Evolutionary conservation across 2,329 filamentous ascomycete genomes (phyloP).

Genomic region (Bretziella fagacearum): DNA sequence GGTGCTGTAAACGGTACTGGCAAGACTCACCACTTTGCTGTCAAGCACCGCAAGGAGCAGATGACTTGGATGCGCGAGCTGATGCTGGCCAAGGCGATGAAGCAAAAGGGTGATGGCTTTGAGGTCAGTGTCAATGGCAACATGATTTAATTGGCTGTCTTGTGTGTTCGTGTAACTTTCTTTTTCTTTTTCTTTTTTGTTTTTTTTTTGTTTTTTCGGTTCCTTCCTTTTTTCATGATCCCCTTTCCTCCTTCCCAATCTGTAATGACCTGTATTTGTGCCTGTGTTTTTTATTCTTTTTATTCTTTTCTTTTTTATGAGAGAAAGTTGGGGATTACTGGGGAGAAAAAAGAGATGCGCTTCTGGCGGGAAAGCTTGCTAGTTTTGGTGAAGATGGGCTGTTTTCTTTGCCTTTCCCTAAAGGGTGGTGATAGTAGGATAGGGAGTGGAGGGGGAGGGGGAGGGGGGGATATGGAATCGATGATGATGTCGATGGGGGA

Average conservation of each 20-base stretch:
- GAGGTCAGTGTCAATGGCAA: constrained; percentile 69
- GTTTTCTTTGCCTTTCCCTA: no score
- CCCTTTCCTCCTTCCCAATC: constrained; percentile 12
- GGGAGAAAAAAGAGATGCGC: no score
- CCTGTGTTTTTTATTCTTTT: constrained; percentile 16
- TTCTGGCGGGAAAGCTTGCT: no score
- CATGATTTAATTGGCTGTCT: constrained; percentile 37
- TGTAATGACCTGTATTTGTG: constrained; percentile 11
- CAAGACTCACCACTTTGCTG: constrained; percentile 90
- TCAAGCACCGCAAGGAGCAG: constrained; percentile 68
- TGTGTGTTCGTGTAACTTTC: constrained; percentile 8
- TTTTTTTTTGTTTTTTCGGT: constrained; percentile 4
- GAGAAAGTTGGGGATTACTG: no score
- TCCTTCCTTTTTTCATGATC: not conserved
- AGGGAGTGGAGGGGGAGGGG: no score
- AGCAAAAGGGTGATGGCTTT: constrained; percentile 68
- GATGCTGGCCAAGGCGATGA: constrained; percentile 76
- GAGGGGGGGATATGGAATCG: no score
- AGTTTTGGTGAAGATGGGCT: no score
- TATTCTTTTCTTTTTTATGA: not conserved
- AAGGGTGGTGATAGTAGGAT: no score
- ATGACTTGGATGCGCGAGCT: constrained; percentile 96
- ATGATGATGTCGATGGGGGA: no score
- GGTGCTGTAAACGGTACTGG: constrained; percentile 43
- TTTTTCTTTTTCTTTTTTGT: constrained; percentile 10